Percentiles rank a stretch among this genome's conserved stretches.
Conservation (phyloP, 2,329 filamentous ascomycete species). For the Stachybotrys elegans region DNA sequence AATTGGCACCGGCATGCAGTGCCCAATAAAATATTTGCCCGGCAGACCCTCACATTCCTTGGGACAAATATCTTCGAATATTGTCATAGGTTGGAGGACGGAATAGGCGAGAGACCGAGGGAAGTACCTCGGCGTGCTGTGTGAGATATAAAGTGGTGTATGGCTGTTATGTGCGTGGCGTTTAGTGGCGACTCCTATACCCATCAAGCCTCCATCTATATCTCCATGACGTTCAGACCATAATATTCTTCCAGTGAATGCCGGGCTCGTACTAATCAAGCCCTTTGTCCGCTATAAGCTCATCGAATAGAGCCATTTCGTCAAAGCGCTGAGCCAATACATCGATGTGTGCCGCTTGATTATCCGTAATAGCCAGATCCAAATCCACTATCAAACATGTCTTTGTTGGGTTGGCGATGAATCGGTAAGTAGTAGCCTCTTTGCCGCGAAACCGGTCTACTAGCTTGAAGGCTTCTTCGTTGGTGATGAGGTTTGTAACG, state of each 20-base stretch:
- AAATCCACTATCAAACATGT: constrained; percentile 7
- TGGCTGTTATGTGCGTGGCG: too few species aligned
- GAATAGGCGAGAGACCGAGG: too few species aligned
- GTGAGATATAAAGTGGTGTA: too few species aligned
- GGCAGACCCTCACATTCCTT: too few species aligned
- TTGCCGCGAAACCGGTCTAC: not conserved
- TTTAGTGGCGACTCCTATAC: too few species aligned
- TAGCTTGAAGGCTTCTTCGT: constrained; percentile 3
- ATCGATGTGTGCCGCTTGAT: constrained; percentile 3
- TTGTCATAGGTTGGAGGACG: too few species aligned
- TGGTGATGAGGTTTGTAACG: constrained; percentile 1
- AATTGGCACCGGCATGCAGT: too few species aligned
- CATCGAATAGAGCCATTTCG: constrained; percentile 9
- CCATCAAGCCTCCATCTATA: too few species aligned
- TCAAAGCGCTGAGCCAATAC: constrained; percentile 8
- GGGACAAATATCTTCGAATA: too few species aligned
- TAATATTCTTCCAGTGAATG: not conserved
- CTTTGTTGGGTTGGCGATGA: not conserved
- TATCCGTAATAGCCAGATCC: constrained; percentile 6
- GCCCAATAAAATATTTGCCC: too few species aligned
- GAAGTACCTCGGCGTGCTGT: too few species aligned
- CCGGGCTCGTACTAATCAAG: not conserved
- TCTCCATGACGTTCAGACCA: too few species aligned
- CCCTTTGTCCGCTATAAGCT: constrained; percentile 3
- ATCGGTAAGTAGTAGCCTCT: not conserved